phyloP scores from a whole-genome alignment of 1,139 yeast genomes.

The Suhomyces taliae region DNA sequence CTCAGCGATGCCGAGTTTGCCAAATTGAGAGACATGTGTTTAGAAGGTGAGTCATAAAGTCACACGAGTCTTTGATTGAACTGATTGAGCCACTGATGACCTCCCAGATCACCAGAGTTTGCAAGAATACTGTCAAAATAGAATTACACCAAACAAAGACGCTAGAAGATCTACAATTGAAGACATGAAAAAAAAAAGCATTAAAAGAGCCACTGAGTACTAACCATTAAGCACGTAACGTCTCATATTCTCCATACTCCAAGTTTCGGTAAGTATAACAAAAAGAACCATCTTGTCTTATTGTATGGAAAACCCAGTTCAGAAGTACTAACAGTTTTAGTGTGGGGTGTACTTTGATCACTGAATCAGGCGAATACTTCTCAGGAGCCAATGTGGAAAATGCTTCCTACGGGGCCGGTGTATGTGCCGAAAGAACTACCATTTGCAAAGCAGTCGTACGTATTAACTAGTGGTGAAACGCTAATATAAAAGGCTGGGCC shows the following conservation, averaged over 20 bases:
- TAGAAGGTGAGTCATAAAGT: slow-evolving; percentile 28
- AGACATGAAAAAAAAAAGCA: too few species aligned
- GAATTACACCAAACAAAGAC: too few species aligned
- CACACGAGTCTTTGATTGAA: too few species aligned
- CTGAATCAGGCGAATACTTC: slow-evolving; percentile 49
- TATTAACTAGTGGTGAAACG: slow-evolving; percentile 6
- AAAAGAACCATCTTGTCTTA: too few species aligned
- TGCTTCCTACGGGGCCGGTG: slow-evolving; percentile 84
- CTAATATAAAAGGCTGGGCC: too few species aligned
- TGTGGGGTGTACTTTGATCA: slow-evolving; percentile 77
- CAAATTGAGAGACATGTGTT: slow-evolving; percentile 25
- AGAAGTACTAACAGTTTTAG: slow-evolving; percentile 33
- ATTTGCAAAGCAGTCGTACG: slow-evolving; percentile 61
- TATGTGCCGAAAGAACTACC: slow-evolving; percentile 91
- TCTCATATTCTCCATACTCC: slow-evolving; percentile 81
- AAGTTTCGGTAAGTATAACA: slow-evolving; percentile 53
- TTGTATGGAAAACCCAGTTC: too few species aligned
- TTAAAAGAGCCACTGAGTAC: not conserved
- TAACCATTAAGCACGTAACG: slow-evolving; percentile 40
- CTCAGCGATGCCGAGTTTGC: slow-evolving; percentile 27
- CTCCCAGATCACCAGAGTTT: too few species aligned
- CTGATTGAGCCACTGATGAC: not conserved
- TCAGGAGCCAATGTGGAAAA: slow-evolving; percentile 90
- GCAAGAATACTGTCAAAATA: too few species aligned
- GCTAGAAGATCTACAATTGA: too few species aligned